phyloP scores from a whole-genome alignment of 805 yeast species.

The Barnettozyma californica region DNA sequence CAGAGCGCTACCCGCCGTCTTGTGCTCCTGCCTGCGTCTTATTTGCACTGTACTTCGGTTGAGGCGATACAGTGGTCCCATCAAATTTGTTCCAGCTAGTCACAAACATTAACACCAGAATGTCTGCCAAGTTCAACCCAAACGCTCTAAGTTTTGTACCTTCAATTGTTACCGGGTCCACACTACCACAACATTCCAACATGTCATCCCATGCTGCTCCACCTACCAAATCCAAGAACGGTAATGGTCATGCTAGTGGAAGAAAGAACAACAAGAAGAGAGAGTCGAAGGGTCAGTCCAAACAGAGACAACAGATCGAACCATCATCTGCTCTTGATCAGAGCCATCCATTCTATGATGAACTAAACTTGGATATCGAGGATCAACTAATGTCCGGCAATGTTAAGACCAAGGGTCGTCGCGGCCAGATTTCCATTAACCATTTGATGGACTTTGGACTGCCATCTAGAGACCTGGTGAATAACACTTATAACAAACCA shows the following conservation, averaged over 20 bases:
- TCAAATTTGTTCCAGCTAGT: constrained; percentile 1
- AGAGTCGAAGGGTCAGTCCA: constrained; percentile 6
- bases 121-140: constrained; percentile 20
- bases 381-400: constrained; percentile 30
- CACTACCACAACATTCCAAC: constrained; percentile 4
- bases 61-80: constrained; percentile 7
- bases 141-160: constrained; percentile 19
- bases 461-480: constrained; percentile 33
- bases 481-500: constrained; percentile 10
- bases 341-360: constrained; percentile 11
- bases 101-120: constrained; percentile 1
- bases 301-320: constrained; percentile 3
- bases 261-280: constrained; percentile 6
- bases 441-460: constrained; percentile 59
- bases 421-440: constrained; percentile 49
- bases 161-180: constrained; percentile 1
- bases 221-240: constrained; percentile 8
- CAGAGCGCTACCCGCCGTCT: not conserved
- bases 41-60: constrained; percentile 11
- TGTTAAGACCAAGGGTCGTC: constrained; percentile 31
- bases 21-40: constrained; percentile 4
- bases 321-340: not conserved
- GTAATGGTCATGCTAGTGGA: not conserved
- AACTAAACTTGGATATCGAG: constrained; percentile 28
- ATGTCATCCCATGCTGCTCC: constrained; percentile 21